Base-by-base conservation (phyloP, 495 filamentous ascomycete genomes). In the Penicillium crystallinum region DNA sequence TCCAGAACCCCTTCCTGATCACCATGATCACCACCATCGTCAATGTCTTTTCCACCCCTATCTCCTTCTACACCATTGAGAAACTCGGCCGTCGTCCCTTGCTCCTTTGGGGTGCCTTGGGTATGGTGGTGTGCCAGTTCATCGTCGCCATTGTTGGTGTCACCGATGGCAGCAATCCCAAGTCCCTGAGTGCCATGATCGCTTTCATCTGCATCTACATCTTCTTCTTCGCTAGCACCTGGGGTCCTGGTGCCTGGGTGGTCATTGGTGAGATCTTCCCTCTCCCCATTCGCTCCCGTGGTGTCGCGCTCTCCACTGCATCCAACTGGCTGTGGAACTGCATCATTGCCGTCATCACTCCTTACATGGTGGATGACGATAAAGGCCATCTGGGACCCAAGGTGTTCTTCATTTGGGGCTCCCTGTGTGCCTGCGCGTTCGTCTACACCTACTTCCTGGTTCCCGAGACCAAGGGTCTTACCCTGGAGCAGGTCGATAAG, bases 271-370 rank as follows among this genome's bases (percentile, higher is more conserved):
- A 93, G 74, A 87, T 91, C 74, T 93, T 83, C 81, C 88, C 88
- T 22, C 81, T 93, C 33, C 86, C 84, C 41, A 91, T 91, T 71
- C 86, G 89, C 58, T 85, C 88, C 17, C 84, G 85, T 43, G 88
- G 88, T 67, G 87, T 92, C 46, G 87, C 78, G 47, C 77, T 93
- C 41, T 88, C 87, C 19, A 91, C 89, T 41, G 83, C 88, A 51
- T 88, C 83, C 62, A 93, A 93, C 78, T 93, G 89, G 89, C 81
- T 91, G 57, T 91, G 86, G 86, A 90, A 92, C 76, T 77, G 71
- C 65, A 81, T 85, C 70, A 84, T 84, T 55, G 81, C 77, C 58
- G 77, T 87, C 70, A 86, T 90, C 63, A 89, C 84, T 18, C 88
- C 88, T n/a, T 90, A 89, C 78, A 82, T 91, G 77, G 81, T 87